Conservation (phyloP, 805 yeast species). For the Kodamaea kakaduensis region DNA sequence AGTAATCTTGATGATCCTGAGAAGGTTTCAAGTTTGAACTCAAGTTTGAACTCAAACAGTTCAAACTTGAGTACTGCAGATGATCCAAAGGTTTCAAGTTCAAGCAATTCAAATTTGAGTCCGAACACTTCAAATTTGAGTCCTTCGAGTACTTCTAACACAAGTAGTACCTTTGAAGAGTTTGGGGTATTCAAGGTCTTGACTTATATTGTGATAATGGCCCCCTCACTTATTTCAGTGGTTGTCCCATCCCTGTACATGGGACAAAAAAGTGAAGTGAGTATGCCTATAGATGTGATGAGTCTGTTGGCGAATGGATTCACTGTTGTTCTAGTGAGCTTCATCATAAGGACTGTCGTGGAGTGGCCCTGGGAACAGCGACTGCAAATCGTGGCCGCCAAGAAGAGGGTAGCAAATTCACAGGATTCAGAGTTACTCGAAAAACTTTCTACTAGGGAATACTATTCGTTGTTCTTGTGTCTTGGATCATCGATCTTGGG, state of each 20-base stretch:
- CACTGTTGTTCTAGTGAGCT: conserved; percentile 28
- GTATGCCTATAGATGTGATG: conserved; percentile 17
- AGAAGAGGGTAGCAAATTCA: conserved; percentile 12
- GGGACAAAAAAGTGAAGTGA: not conserved
- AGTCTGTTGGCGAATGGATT: conserved; percentile 29
- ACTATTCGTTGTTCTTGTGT: conserved; percentile 22
- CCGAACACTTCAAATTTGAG: too few relatives aligned
- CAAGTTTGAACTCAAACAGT: too few relatives aligned
- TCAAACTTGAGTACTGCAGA: too few relatives aligned
- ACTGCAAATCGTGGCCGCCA: conserved; percentile 19
- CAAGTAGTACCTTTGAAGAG: too few relatives aligned
- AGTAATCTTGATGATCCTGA: too few relatives aligned
- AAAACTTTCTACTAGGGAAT: conserved; percentile 15
- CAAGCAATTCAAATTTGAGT: too few relatives aligned
- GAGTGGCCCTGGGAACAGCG: conserved; percentile 46
- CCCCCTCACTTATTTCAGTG: conserved; percentile 27
- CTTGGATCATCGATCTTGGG: conserved; percentile 25
- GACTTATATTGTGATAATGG: conserved; percentile 18
- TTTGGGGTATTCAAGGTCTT: conserved; percentile 18
- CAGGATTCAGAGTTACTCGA: conserved; percentile 8
- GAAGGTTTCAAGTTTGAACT: too few relatives aligned
- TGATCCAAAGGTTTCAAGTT: too few relatives aligned
- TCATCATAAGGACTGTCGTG: conserved; percentile 29
- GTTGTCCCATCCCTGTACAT: conserved; percentile 17
- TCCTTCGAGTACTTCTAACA: too few relatives aligned